Base-by-base conservation (phyloP, 1,284 basidiomycete genomes). In the Puccinia polysora region DNA sequence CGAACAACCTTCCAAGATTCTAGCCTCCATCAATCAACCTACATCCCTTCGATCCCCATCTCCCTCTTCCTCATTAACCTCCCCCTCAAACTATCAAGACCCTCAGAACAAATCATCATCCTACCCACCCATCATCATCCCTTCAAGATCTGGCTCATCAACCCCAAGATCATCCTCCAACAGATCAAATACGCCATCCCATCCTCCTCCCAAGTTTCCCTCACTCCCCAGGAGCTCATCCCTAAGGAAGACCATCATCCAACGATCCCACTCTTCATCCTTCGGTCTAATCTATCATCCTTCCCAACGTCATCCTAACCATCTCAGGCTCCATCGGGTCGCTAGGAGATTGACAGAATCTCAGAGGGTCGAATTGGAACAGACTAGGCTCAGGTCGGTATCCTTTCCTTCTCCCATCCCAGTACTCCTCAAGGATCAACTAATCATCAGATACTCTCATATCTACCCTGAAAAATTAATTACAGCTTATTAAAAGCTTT, bases 401-500 rank as follows among this genome's bases (percentile, higher is more conserved):
- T 8, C n/a, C 20, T 65, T 53, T 30, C 28, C 5, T 32, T 50
- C 14, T 43, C 43, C 8, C 1, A 23, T 23, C 7, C 38, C 10
- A 5, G n/a, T 5, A 55, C 4, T 38, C 23, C 3, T 23, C 18
- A n/a, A n/a, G n/a, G n/a, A n/a, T n/a, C n/a, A n/a, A n/a, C 36
- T 34, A 58, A 12, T 20, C 6, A 58, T 58, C 55, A 32, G 34
- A 5, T 6, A 30, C 12, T 3, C 34, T 4, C 15, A 7, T 7
- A 32, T 38, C 28, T 4, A 28, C 32, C 28, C 32, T 2, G 7
- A 34, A 23, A 28, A 6, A 40, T 36, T 4, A 7, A 36, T 18
- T 1, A 59, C 30, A 69, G 67, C 40, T 56, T 69, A 47, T 60
- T 69, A 45, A 55, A 53, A 7, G 50, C 40, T 32, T 69, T 69